Evolutionary conservation across 2,329 filamentous ascomycete genomes (phyloP).

Genomic region (Trematosphaeria pertusa): DNA sequence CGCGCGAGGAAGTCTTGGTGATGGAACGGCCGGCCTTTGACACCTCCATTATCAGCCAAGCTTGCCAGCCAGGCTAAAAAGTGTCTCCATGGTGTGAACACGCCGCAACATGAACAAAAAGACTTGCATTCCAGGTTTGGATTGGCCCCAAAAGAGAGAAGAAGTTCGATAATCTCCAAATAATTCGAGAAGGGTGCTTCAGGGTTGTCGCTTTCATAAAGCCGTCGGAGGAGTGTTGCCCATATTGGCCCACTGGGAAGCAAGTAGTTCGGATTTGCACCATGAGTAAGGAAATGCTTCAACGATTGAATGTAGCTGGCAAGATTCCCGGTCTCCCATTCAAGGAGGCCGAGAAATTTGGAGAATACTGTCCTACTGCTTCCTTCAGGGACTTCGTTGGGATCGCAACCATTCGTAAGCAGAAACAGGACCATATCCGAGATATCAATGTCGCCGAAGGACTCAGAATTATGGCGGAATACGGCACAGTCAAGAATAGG

Average conservation of each 20-base stretch:
- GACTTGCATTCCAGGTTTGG: background rate
- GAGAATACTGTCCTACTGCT: conserved; percentile 2
- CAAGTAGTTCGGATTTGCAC: background rate
- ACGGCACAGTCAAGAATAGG: background rate
- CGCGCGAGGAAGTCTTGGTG: conserved; percentile 3
- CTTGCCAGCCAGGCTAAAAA: background rate
- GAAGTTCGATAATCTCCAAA: background rate
- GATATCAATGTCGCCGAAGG: conserved; percentile 4
- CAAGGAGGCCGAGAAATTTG: background rate
- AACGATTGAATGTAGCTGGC: background rate
- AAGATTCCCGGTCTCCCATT: background rate
- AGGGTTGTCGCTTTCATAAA: background rate
- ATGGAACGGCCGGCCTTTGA: background rate
- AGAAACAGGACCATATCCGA: conserved; percentile 1
- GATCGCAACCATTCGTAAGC: conserved; percentile 2
- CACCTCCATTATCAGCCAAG: background rate
- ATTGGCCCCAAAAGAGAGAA: background rate
- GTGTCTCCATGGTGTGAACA: background rate
- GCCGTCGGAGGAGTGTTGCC: too few relatives aligned
- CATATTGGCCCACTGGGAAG: background rate
- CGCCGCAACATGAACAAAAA: background rate
- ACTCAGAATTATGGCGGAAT: background rate
- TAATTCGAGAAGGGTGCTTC: background rate
- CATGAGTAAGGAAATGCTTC: background rate
- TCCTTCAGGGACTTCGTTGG: conserved; percentile 1